Conservation (phyloP, 2,329 filamentous ascomycete species). For the Hypoxylon sp. region DNA sequence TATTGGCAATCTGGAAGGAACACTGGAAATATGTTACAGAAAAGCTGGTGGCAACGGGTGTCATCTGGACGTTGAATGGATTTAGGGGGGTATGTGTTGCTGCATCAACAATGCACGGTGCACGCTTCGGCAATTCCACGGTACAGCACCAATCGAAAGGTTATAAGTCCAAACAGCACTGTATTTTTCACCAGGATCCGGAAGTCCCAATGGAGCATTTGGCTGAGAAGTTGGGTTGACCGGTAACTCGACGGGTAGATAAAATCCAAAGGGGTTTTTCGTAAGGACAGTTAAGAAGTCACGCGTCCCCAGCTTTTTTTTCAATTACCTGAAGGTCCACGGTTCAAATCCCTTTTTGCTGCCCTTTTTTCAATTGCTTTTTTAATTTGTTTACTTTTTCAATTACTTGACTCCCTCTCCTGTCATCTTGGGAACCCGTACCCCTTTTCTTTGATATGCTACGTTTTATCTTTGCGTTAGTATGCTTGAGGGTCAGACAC, state of each 20-base stretch:
- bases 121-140: neutral
- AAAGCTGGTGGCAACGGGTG: neutral
- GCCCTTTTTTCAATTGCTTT: neutral
- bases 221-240: neutral
- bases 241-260: neutral
- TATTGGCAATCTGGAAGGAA: neutral
- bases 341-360: conserved; percentile 1
- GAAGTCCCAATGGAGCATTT: conserved; percentile 2
- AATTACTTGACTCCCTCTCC: neutral
- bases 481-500: neutral
- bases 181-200: neutral
- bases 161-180: conserved; percentile 2
- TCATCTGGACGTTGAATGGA: neutral
- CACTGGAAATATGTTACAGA: neutral
- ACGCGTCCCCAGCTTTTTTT: conserved; percentile 10
- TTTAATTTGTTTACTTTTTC: neutral
- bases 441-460: neutral
- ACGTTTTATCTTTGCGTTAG: neutral
- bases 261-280: conserved; percentile 2
- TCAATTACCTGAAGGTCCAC: neutral
- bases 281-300: conserved; percentile 8
- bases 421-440: neutral
- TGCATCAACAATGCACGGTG: neutral
- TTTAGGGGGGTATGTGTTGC: neutral
- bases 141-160: neutral